These are phyloP conservation scores for Dactylellina parvicollis DNA, from an alignment of 2,329 filamentous ascomycete species.

Conservation along the genomic window DNA sequence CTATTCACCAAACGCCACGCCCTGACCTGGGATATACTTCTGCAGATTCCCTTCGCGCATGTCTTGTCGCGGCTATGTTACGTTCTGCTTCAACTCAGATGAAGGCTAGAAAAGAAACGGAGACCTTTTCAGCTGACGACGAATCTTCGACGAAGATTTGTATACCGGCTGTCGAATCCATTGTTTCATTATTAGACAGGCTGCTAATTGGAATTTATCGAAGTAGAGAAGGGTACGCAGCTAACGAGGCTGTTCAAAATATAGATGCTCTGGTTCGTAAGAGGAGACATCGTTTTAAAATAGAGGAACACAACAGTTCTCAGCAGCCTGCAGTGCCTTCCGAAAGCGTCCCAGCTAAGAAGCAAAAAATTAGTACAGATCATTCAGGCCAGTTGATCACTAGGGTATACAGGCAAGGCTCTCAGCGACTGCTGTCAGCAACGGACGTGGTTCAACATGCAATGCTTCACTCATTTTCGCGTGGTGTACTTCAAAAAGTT, in stretches of 20 bases:
- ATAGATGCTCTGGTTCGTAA: constrained; percentile 25
- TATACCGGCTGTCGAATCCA: constrained; percentile 14
- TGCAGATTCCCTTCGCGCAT: constrained; percentile 21
- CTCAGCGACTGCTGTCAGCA: constrained; percentile 29
- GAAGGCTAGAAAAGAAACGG: neutral
- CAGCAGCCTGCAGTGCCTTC: neutral
- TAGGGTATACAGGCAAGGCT: constrained; percentile 39
- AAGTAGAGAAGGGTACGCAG: constrained; percentile 46
- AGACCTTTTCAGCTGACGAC: constrained; percentile 41
- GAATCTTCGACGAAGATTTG: constrained; percentile 12
- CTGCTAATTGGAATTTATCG: constrained; percentile 43
- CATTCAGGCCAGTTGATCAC: constrained; percentile 3
- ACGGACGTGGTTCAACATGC: constrained; percentile 46
- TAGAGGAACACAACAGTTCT: neutral
- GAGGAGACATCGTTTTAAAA: constrained; percentile 18
- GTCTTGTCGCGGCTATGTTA: constrained; percentile 23
- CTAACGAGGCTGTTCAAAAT: constrained; percentile 26
- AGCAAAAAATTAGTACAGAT: constrained; percentile 9
- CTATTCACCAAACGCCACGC: constrained; percentile 17
- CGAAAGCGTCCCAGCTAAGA: constrained; percentile 15
- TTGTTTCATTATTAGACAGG: constrained; percentile 20
- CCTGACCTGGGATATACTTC: constrained; percentile 20
- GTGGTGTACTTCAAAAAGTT: constrained; percentile 19
- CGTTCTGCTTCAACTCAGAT: constrained; percentile 35
- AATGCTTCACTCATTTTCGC: constrained; percentile 39